Evolutionary conservation across 805 yeast species (phyloP).

Genomic region (Saccharomyces mikatae): DNA sequence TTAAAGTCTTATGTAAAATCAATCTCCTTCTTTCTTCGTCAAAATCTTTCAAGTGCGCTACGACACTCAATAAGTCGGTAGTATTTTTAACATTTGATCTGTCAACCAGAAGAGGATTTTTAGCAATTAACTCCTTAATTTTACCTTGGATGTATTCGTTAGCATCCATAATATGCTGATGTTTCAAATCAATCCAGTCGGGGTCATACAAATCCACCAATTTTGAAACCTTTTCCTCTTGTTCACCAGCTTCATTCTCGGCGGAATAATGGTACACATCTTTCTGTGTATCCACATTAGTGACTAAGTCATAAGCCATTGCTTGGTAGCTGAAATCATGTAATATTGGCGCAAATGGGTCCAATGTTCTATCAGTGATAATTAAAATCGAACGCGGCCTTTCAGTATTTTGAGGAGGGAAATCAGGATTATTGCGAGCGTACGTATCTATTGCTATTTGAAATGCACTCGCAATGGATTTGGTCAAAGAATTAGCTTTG

Average conservation of each 20-base stretch:
- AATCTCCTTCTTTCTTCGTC: conserved; percentile 58
- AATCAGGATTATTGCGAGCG: conserved; percentile 58
- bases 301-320: conserved; percentile 71
- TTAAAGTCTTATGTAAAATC: conserved; percentile 50
- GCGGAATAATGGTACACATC: conserved; percentile 46
- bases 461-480: conserved; percentile 61
- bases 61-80: conserved; percentile 65
- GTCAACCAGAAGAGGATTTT: conserved; percentile 70
- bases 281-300: conserved; percentile 35
- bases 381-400: conserved; percentile 68
- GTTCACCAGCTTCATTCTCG: conserved; percentile 44
- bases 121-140: conserved; percentile 56
- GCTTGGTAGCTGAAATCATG: conserved; percentile 92
- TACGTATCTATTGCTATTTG: conserved; percentile 68
- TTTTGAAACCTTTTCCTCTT: conserved; percentile 38
- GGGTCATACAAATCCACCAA: conserved; percentile 51
- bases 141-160: conserved; percentile 51
- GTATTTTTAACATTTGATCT: conserved; percentile 55
- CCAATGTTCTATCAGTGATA: conserved; percentile 77
- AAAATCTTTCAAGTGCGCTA: conserved; percentile 60
- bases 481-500: conserved; percentile 42
- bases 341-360: conserved; percentile 70
- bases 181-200: conserved; percentile 65
- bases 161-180: conserved; percentile 67
- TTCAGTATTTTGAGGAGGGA: conserved; percentile 45